Conservation (phyloP, 1,284 basidiomycete genomes). For the Amylostereum chailletii region DNA sequence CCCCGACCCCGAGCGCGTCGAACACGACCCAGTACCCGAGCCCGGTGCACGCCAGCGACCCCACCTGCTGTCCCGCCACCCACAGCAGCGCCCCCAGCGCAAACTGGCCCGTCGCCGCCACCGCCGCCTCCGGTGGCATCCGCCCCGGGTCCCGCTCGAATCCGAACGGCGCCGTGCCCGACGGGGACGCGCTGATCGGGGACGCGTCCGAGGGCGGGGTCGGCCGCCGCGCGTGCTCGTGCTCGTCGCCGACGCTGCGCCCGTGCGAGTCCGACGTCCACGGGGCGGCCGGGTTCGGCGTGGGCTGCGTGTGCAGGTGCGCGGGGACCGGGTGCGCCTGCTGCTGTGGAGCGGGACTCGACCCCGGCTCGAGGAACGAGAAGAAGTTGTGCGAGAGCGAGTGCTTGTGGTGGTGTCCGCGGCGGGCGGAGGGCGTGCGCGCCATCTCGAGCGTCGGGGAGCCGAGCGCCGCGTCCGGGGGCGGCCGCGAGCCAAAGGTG, state of each 20-base stretch:
- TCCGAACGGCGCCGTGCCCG: slow-evolving; percentile 3
- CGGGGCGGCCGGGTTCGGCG: slow-evolving; percentile 40
- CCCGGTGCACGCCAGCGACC: slow-evolving; percentile 82
- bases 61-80: slow-evolving; percentile 87
- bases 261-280: slow-evolving; percentile 27
- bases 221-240: too few relatives aligned
- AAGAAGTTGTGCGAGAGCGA: slow-evolving; percentile 93
- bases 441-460: slow-evolving; percentile 16
- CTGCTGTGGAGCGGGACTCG: background rate
- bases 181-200: too few relatives aligned
- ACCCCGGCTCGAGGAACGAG: slow-evolving; percentile 33
- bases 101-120: slow-evolving; percentile 36
- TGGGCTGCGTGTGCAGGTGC: slow-evolving; percentile 37
- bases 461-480: slow-evolving; percentile 16
- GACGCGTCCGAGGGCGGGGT: background rate
- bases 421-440: slow-evolving; percentile 27
- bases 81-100: slow-evolving; percentile 68
- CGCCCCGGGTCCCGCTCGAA: slow-evolving; percentile 1
- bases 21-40: slow-evolving; percentile 96
- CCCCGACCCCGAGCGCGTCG: slow-evolving; percentile 74
- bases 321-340: slow-evolving; percentile 9
- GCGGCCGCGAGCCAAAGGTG: slow-evolving; percentile 51
- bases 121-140: slow-evolving; percentile 19
- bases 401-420: slow-evolving; percentile 89
- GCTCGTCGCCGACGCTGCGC: too few relatives aligned